These are phyloP conservation scores for Tetrahymena elliotti DNA, from an alignment of 73 alveolate species.

Conservation along the genomic window DNA sequence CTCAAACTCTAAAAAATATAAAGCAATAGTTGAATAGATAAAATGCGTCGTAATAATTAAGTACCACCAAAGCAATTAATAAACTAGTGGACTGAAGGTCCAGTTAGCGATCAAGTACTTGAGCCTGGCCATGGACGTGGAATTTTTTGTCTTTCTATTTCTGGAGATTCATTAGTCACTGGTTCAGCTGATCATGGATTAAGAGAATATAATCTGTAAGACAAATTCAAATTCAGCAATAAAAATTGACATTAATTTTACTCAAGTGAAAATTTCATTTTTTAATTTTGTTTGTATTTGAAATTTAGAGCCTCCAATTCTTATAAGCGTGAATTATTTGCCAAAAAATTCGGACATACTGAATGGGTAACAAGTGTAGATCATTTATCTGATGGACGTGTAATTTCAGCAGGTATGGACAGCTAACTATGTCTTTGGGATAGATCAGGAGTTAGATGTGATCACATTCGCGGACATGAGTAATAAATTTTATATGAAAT, in stretches of 20 bases:
- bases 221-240: background rate
- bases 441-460: slow-evolving; percentile 79
- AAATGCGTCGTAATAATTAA: background rate
- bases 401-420: slow-evolving; percentile 96
- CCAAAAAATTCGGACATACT: slow-evolving; percentile 89
- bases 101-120: background rate
- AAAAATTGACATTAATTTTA: background rate
- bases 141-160: slow-evolving; percentile 31
- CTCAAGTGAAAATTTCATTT: background rate
- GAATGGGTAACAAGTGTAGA: slow-evolving; percentile 96
- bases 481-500: background rate
- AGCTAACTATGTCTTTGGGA: slow-evolving; percentile 90
- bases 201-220: slow-evolving; percentile 74
- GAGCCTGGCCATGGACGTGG: slow-evolving; percentile 31
- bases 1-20: background rate
- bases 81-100: background rate
- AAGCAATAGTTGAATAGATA: background rate
- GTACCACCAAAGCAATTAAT: background rate
- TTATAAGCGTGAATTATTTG: slow-evolving; percentile 63
- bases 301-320: background rate
- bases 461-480: slow-evolving; percentile 62
- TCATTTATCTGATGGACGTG: slow-evolving; percentile 73
- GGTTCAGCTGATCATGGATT: slow-evolving; percentile 97
- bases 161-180: slow-evolving; percentile 81
- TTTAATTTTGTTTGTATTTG: background rate